phyloP scores from a whole-genome alignment of 2,329 filamentous ascomycete species.

The Hypoxylon sp. region DNA sequence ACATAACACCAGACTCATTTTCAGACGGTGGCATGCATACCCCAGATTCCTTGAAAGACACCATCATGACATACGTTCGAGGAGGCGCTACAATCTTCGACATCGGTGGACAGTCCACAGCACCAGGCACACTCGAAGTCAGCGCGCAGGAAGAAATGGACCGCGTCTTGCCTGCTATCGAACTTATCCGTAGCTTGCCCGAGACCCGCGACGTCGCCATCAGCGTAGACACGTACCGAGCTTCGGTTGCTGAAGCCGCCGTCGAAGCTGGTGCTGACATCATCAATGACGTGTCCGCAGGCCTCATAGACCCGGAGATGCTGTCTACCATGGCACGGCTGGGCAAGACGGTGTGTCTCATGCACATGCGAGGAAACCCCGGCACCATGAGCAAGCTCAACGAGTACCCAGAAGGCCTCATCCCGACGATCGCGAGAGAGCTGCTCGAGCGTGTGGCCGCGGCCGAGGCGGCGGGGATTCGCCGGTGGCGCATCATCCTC shows the following conservation, averaged over 20 bases:
- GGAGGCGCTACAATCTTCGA: constrained; percentile 86
- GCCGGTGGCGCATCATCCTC: constrained; percentile 92
- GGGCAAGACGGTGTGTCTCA: constrained; percentile 81
- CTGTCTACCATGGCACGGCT: constrained; percentile 79
- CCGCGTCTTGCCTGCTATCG: constrained; percentile 82
- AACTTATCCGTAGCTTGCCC: constrained; percentile 73
- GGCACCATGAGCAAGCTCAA: constrained; percentile 78
- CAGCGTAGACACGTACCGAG: constrained; percentile 92
- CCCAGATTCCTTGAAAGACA: constrained; percentile 62
- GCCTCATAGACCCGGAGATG: constrained; percentile 81
- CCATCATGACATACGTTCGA: constrained; percentile 68
- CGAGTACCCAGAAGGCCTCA: constrained; percentile 73
- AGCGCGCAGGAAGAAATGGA: constrained; percentile 75
- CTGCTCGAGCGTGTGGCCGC: constrained; percentile 74
- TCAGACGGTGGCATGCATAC: constrained; percentile 82
- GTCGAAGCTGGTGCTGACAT: constrained; percentile 85
- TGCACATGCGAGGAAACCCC: constrained; percentile 94
- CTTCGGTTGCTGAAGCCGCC: constrained; percentile 79
- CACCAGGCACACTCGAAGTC: constrained; percentile 76
- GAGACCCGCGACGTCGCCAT: constrained; percentile 72
- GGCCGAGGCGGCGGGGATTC: constrained; percentile 81
- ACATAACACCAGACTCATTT: constrained; percentile 95
- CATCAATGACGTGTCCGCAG: constrained; percentile 93
- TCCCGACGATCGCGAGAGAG: constrained; percentile 72
- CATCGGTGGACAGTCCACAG: constrained; percentile 91